A percentile compares a stretch with the other conserved stretches of the same genome.
These are phyloP conservation scores for Cyclocybe cylindracea DNA, from an alignment of 768 basidiomycete genomes.

Conservation along the genomic window DNA sequence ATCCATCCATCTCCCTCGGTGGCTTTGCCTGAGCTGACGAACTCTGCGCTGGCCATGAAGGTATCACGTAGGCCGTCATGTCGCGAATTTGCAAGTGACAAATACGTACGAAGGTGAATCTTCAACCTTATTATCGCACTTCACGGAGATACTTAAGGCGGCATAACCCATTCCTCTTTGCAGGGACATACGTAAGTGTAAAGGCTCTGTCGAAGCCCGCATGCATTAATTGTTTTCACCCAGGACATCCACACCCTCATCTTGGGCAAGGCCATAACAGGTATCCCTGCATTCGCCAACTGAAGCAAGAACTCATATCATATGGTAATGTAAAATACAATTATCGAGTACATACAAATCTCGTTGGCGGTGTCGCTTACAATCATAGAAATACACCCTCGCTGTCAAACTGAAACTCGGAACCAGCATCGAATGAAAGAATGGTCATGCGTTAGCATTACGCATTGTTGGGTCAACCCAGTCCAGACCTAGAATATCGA, in stretches of 20 bases:
- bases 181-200: constrained; percentile 60
- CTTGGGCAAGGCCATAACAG: constrained; percentile 91
- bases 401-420: background rate
- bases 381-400: background rate
- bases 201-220: background rate
- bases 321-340: background rate
- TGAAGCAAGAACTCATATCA: constrained; percentile 19
- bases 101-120: constrained; percentile 88
- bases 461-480: constrained; percentile 73
- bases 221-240: constrained; percentile 5
- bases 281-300: constrained; percentile 80
- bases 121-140: background rate
- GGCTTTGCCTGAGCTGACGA: background rate
- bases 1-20: background rate
- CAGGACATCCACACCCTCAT: constrained; percentile 92
- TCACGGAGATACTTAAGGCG: background rate
- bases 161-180: background rate
- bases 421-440: background rate
- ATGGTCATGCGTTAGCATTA: constrained; percentile 62
- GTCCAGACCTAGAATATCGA: constrained; percentile 65
- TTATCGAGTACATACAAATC: background rate
- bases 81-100: constrained; percentile 92
- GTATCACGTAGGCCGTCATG: constrained; percentile 94
- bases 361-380: background rate
- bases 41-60: constrained; percentile 36